Evolutionary conservation across 208 protist genomes (phyloP).

Genomic region (Wallacemonas sp.): DNA sequence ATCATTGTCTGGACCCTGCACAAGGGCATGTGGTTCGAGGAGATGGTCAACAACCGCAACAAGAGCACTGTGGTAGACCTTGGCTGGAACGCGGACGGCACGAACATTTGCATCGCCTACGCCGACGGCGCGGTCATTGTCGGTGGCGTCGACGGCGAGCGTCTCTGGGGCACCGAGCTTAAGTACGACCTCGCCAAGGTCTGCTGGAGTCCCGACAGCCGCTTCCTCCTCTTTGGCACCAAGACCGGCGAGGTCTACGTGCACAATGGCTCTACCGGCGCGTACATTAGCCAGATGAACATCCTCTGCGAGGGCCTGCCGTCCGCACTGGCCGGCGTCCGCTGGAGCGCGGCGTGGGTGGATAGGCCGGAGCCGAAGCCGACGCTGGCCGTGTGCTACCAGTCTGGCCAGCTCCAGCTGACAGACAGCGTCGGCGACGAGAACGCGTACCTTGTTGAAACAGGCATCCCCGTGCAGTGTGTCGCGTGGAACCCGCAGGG

Average conservation of each 20-base stretch:
- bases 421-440: slow-evolving; percentile 91
- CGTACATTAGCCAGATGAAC: slow-evolving; percentile 77
- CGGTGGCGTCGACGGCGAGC: slow-evolving; percentile 95
- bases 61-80: slow-evolving; percentile 94
- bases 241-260: slow-evolving; percentile 85
- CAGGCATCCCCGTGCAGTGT: slow-evolving; percentile 66
- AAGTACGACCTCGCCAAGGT: slow-evolving; percentile 85
- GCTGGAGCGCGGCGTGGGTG: slow-evolving; percentile 88
- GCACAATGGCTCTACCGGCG: slow-evolving; percentile 82
- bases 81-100: slow-evolving; percentile 92
- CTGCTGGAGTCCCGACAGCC: slow-evolving; percentile 95
- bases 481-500: slow-evolving; percentile 95
- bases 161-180: slow-evolving; percentile 95
- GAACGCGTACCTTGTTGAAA: slow-evolving; percentile 90
- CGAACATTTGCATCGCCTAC: slow-evolving; percentile 97
- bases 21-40: slow-evolving; percentile 97
- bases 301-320: slow-evolving; percentile 45
- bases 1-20: slow-evolving; percentile 98
- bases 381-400: slow-evolving; percentile 90
- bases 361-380: slow-evolving; percentile 78
- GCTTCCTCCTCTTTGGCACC: slow-evolving; percentile 93
- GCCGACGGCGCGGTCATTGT: slow-evolving; percentile 97
- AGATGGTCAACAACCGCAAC: slow-evolving; percentile 98
- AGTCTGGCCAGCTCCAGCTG: slow-evolving; percentile 90
- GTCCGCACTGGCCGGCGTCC: slow-evolving; percentile 59